Evolutionary conservation across 2,329 filamentous ascomycete species (phyloP), one percentile per base, ranked within the genome.

Genomic region (Cytospora piceicola): DNA sequence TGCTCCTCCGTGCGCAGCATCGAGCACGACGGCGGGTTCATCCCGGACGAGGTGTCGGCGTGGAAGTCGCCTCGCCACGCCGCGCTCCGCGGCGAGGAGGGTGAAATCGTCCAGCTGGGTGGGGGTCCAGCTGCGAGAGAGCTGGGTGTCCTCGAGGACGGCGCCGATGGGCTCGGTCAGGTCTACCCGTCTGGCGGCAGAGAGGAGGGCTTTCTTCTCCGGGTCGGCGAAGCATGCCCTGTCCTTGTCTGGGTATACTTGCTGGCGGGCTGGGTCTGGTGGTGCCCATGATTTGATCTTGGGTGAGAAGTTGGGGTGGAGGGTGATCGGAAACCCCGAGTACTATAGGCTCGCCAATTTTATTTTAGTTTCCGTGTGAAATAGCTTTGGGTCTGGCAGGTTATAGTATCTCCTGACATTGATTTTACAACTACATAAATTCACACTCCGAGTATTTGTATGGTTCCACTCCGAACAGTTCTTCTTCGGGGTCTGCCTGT

Each of bases 1-100:
- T 82, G 80, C 61, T 82, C 79, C 69, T 83, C 79, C 79, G 83
- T 83, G 22, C 81, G 75, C 14, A 84, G 73, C n/a, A 84, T 69
- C 1, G 81, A 83, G 67, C 83, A 84, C 1, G 77, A 80, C 0
- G 82, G 82, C 2, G 81, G 81, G 66, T 84, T 83, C 66, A 82
- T 76, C 70, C 84, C 81, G 67, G 83, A 83, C 0, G 78, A 81
- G 1, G 80, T 83, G 70, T 84, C 82, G 32, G 81, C 79, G 65
- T 83, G 81, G 66, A 79, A 83, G 56, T 82, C 81, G 4, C 74
- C 77, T n/a, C n/a, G n/a, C 79, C 0, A 82, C 81, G 0, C 81
- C 81, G 1, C 81, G 76, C 68, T 83, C 79, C 15, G 75, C 76
- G 3, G 81, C 79, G 3, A 84, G 73, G 0, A 82, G 72, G 0